Conservation (phyloP, 2,329 filamentous ascomycete genomes). For the Blastomyces parvus region DNA sequence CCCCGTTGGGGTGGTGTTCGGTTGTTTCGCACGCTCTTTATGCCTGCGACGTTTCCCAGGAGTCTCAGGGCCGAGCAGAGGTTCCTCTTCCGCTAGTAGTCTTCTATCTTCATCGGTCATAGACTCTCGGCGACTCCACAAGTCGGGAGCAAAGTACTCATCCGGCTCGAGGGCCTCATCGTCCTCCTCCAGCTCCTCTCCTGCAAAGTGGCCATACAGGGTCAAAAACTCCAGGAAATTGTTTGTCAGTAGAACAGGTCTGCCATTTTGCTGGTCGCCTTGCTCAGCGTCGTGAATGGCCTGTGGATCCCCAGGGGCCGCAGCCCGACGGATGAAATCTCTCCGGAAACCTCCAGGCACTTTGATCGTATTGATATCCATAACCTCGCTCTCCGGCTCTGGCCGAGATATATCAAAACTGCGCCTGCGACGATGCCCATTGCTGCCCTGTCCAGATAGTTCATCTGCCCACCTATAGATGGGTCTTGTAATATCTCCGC, state of each 20-base stretch:
- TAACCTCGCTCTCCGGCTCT: conserved; percentile 65
- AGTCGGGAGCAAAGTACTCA: conserved; percentile 82
- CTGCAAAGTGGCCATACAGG: conserved; percentile 93
- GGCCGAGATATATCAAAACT: conserved; percentile 75
- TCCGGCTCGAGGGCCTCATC: conserved; percentile 79
- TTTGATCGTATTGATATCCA: conserved; percentile 84
- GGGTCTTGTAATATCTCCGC: conserved; percentile 85
- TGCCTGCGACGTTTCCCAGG: conserved; percentile 65
- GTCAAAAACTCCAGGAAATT: conserved; percentile 95
- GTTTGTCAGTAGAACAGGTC: conserved; percentile 65
- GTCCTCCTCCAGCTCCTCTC: conserved; percentile 92
- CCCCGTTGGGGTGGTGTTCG: conserved; percentile 67
- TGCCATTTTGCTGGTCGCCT: conserved; percentile 27
- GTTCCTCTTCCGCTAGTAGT: conserved; percentile 70
- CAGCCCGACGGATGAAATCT: conserved; percentile 73
- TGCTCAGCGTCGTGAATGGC: conserved; percentile 30
- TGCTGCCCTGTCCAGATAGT: conserved; percentile 55
- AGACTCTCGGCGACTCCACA: conserved; percentile 37
- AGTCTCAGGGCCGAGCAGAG: conserved; percentile 60
- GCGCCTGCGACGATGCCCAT: conserved; percentile 58
- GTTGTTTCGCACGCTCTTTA: conserved; percentile 62
- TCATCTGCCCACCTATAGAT: conserved; percentile 97
- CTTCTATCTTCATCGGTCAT: conserved; percentile 53
- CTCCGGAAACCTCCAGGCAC: conserved; percentile 88
- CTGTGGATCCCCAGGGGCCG: conserved; percentile 51